Base-by-base conservation (phyloP, 2,329 filamentous ascomycete species). In the Pseudogymnoascus sp. region DNA sequence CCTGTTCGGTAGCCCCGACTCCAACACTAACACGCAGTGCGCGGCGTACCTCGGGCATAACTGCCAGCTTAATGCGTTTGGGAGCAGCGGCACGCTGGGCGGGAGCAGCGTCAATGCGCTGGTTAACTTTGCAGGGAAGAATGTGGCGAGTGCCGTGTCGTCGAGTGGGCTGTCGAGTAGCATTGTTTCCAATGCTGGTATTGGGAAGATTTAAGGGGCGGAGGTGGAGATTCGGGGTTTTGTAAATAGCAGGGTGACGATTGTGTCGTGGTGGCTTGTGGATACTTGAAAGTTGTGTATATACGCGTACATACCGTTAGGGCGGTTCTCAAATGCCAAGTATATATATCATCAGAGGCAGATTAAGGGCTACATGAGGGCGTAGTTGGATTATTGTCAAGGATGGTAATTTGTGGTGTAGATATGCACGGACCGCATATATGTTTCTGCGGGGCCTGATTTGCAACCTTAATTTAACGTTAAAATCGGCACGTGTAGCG, bases 171-270 rank as follows among this genome's bases (percentile, higher is more conserved):
- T 75, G n/a, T 62, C 66, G 12, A 66, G 68, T 2, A 72, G 67
- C n/a, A 72, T 74, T 22, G 64, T 66, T 19, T 62, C 68, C 8
- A 72, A 73, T 61, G 74, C 74, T 12, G 74, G 74, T 66, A 59
- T 75, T 43, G 69, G 69, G 33, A 67, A 66, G 59, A 64, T 70
- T 31, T 61, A 63, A 60, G 14, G 61, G 41, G 53, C 53, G 38
- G 38, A 10, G 14, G 50, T 46, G 24, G 43, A 16, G 38, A 5
- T 37, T 14, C 12, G 10, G 12, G 12, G 35, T 37, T 22, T 31
- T 16, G 26, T 16, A 31, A 19, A 31, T 53, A 31, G 46, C 14
- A 31, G n/a, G 24, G 14, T 11, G 12, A 16, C 11, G 46, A 1
- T 8, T 16, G 37, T 40, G 37, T 35, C 33, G 24, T 46, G 22